Conservation (phyloP, 208 protist genomes). For the Crithidia sp. region DNA sequence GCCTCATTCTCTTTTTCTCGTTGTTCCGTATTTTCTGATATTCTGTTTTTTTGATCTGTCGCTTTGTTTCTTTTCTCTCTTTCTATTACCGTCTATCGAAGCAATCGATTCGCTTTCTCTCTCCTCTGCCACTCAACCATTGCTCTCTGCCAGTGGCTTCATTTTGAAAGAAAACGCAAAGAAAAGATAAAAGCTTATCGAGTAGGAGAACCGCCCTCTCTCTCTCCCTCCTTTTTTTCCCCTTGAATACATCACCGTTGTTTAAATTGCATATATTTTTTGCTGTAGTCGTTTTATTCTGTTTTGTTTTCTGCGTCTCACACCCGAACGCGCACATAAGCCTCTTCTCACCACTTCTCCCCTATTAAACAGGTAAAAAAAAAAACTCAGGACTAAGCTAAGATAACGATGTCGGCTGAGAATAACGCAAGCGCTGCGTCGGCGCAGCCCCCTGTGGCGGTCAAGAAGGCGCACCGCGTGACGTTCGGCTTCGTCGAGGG, state of each 20-base stretch:
- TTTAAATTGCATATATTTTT: no score
- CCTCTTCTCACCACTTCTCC: neutral
- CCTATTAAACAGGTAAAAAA: constrained; percentile 11
- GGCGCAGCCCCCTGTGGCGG: constrained; percentile 59
- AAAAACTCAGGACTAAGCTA: neutral
- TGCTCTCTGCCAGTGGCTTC: no score
- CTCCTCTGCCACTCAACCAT: no score
- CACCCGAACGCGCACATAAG: no score
- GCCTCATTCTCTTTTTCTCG: neutral
- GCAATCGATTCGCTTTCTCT: no score
- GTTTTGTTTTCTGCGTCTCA: no score
- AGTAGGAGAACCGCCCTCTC: neutral
- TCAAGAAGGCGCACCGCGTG: constrained; percentile 65
- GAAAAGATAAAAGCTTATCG: neutral
- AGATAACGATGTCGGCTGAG: constrained; percentile 11
- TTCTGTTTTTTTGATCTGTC: neutral
- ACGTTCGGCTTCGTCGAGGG: constrained; percentile 83
- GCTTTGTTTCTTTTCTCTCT: constrained; percentile 9
- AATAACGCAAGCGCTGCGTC: constrained; percentile 15
- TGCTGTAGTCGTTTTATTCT: no score
- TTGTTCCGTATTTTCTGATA: neutral
- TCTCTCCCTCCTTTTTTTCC: no score
- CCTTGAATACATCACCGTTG: no score
- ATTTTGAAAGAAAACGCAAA: no score
- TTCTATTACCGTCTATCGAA: no score